These are phyloP conservation scores for Cyberlindnera sargentensis DNA, from an alignment of 805 yeast species.

Conservation along the genomic window DNA sequence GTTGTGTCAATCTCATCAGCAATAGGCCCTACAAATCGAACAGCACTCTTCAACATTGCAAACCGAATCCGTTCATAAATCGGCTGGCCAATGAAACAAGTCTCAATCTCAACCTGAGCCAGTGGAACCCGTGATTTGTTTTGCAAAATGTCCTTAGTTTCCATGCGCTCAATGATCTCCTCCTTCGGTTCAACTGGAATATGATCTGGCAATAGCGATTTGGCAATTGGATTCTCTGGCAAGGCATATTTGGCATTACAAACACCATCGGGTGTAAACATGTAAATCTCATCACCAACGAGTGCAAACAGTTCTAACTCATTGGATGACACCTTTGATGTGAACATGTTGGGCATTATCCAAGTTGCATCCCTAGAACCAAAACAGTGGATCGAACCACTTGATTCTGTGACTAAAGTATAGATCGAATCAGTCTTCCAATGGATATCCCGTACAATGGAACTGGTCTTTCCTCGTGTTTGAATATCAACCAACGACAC, in stretches of 20 bases:
- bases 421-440: constrained; percentile 44
- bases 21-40: not conserved
- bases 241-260: constrained; percentile 32
- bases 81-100: constrained; percentile 28
- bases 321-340: constrained; percentile 5
- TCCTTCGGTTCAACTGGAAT: constrained; percentile 12
- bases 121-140: constrained; percentile 24
- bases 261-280: constrained; percentile 22
- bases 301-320: constrained; percentile 6
- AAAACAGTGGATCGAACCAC: constrained; percentile 62
- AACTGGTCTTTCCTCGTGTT: constrained; percentile 55
- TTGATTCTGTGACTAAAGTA: constrained; percentile 43
- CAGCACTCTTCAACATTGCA: constrained; percentile 5
- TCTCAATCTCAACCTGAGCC: constrained; percentile 50
- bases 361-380: constrained; percentile 21
- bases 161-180: constrained; percentile 16
- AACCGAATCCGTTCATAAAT: constrained; percentile 12
- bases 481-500: constrained; percentile 52
- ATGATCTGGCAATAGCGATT: constrained; percentile 20
- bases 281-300: constrained; percentile 10
- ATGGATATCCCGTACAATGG: constrained; percentile 40
- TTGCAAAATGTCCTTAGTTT: constrained; percentile 10
- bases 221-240: constrained; percentile 27
- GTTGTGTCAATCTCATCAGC: constrained; percentile 5
- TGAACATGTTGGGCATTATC: constrained; percentile 21